Base-by-base conservation (phyloP, 1,284 basidiomycete genomes). In the Athelia psychrophila region DNA sequence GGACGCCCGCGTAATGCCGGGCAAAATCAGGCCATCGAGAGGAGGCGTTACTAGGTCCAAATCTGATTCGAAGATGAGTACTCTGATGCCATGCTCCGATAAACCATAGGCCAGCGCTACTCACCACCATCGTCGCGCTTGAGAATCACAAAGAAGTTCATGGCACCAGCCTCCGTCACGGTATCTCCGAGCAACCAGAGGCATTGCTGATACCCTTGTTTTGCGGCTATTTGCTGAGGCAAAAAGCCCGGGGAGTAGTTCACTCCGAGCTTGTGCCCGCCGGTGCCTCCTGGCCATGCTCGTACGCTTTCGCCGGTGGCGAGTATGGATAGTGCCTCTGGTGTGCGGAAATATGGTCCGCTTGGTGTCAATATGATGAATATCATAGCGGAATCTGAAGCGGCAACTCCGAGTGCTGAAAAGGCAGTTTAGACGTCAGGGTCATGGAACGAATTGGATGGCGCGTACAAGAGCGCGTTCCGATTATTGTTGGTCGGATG, bases 271-370 rank as follows among this genome's bases (percentile, higher is more conserved):
- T 88, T 88, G 70, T 78, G 71, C 0, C 71, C 79, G 19, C 87
- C 87, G 0, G 84, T 87, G 6, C 85, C 90, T 44, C 91, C 91
- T 0, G 91, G 92, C 90, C 91, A 93, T 0, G 92, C 79, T 42
- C 93, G 83, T 3, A 92, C 88, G 56, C 75, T 78, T 46, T 86
- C 78, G 19, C 73, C 70, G 12, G 87, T 81, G 1, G 87, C 90
- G 50, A 91, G 81, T 10, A 95, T 72, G 1, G 86, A 81, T 48
- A 94, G 76, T 2, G 85, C 80, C 60, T 80, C 83, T 23, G 78
- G 77, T 18, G 75, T 75, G 48, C 78, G 73, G 75, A 90, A 92
- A 72, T 88, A 93, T 0, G 89, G 87, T 0, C 86, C 86, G 0
- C 79, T 71, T 1, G 87, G 88, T 2, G 78, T 77, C 45, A 80